Evolutionary conservation across 2,329 filamentous ascomycete genomes (phyloP).

Genomic region (Beauveria asiatica): DNA sequence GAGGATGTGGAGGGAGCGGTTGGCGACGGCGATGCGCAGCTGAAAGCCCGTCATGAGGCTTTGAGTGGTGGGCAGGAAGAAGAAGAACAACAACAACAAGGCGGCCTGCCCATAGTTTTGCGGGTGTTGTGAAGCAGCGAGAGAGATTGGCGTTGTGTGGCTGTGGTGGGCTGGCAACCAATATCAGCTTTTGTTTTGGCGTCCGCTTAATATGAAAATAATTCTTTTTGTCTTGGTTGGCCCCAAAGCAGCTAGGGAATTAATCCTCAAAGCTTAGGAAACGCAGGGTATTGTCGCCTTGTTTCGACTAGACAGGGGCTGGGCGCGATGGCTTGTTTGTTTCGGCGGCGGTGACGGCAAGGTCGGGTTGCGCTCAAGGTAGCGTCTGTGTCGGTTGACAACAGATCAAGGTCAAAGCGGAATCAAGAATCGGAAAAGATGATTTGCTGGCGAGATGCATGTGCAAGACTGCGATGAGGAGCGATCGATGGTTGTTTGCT

Average conservation of each 20-base stretch:
- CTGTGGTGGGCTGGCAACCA: neutral
- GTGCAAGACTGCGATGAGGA: neutral
- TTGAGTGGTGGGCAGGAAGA: neutral
- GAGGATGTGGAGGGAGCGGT: constrained; percentile 37
- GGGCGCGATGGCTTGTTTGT: neutral
- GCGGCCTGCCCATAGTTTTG: neutral
- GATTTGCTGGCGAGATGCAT: neutral
- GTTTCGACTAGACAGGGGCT: constrained; percentile 6
- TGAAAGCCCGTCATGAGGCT: constrained; percentile 39
- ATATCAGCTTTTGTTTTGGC: neutral
- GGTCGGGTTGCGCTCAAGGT: neutral
- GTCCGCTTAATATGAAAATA: neutral
- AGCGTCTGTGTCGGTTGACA: neutral
- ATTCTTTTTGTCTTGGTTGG: neutral
- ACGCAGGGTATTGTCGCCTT: neutral
- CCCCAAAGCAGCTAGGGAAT: neutral
- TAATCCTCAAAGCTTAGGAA: neutral
- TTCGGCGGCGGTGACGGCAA: neutral
- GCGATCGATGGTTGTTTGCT: neutral
- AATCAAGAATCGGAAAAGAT: neutral
- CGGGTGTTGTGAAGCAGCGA: neutral
- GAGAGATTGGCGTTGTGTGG: constrained; percentile 3
- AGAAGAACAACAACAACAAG: neutral
- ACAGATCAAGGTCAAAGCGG: neutral
- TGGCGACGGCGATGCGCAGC: constrained; percentile 37